Percentiles rank a stretch among this genome's conserved stretches.
Conservation (phyloP, 192 early-diverging fungal genomes). For the Paraglomus brasilianum region DNA sequence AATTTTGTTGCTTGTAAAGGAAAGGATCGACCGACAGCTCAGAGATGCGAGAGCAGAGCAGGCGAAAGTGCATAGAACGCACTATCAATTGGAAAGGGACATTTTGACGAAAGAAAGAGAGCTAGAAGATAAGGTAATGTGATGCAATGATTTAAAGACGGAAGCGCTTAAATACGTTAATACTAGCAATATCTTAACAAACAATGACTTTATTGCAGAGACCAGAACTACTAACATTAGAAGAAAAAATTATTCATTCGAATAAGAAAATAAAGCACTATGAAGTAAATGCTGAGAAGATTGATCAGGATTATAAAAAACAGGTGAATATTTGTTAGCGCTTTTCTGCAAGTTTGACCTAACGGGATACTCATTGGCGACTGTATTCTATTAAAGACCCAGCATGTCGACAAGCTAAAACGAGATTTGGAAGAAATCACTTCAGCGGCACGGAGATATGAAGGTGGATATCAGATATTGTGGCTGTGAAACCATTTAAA, state of each 20-base stretch:
- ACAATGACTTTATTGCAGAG: constrained; percentile 40
- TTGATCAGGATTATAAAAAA: constrained; percentile 51
- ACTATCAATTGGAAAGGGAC: constrained; percentile 68
- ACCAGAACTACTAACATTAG: constrained; percentile 59
- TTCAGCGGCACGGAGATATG: constrained; percentile 53
- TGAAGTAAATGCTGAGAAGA: constrained; percentile 55
- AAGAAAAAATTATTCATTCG: constrained; percentile 74
- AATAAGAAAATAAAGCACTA: constrained; percentile 64
- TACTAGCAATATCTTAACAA: no score
- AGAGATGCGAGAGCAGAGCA: constrained; percentile 72
- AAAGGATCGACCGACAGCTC: constrained; percentile 49
- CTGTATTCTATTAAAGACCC: constrained; percentile 15
- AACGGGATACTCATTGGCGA: no score
- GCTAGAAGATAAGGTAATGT: constrained; percentile 56
- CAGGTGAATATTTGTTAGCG: constrained; percentile 43
- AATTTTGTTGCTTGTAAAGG: constrained; percentile 30
- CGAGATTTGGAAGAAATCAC: constrained; percentile 52
- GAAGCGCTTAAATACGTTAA: no score
- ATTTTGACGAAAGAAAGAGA: constrained; percentile 72
- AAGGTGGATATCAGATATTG: no score
- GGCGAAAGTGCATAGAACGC: constrained; percentile 70
- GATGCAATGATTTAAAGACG: no score
- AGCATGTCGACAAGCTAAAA: constrained; percentile 51
- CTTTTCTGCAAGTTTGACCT: no score
- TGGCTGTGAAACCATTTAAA: constrained; percentile 28